Evolutionary conservation across 2,329 filamentous ascomycete genomes (phyloP).

Genomic region (Verticillium dahliae): DNA sequence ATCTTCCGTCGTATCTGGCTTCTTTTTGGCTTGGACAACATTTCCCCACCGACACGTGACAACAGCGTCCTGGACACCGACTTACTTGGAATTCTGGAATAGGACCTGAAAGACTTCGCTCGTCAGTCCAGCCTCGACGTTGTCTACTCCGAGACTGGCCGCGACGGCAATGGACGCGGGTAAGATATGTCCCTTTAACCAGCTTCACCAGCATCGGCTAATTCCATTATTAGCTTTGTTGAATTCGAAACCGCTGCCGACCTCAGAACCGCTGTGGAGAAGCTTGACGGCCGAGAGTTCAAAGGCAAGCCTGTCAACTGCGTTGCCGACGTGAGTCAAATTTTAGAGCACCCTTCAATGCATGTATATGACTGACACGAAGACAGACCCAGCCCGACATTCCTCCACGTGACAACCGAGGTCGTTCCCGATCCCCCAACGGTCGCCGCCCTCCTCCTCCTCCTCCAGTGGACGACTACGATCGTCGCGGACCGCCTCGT

Average conservation of each 20-base stretch:
- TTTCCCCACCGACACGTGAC: slow-evolving; percentile 15
- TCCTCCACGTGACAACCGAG: slow-evolving; percentile 56
- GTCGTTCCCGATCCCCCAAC: slow-evolving; percentile 70
- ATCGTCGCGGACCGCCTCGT: slow-evolving; percentile 68
- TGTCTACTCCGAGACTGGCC: slow-evolving; percentile 93
- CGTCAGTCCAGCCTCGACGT: slow-evolving; percentile 95
- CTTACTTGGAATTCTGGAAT: slow-evolving; percentile 77
- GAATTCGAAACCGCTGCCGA: slow-evolving; percentile 94
- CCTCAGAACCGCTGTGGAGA: slow-evolving; percentile 85
- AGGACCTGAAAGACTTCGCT: slow-evolving; percentile 99
- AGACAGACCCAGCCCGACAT: slow-evolving; percentile 72
- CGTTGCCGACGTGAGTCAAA: slow-evolving; percentile 68
- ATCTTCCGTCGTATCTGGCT: slow-evolving; percentile 5
- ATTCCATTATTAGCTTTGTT: slow-evolving; percentile 63
- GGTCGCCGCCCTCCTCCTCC: slow-evolving; percentile 60
- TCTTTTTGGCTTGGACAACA: slow-evolving; percentile 20
- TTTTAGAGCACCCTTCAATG: slow-evolving; percentile 9
- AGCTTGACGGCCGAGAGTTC: slow-evolving; percentile 88
- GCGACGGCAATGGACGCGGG: slow-evolving; percentile 89
- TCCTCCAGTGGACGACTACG: slow-evolving; percentile 70
- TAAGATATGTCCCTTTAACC: slow-evolving; percentile 37
- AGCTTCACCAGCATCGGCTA: not conserved
- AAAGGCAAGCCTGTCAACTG: slow-evolving; percentile 85
- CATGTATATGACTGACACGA: slow-evolving; percentile 4
- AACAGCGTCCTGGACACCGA: slow-evolving; percentile 50